phyloP scores from a whole-genome alignment of 768 basidiomycete genomes.

The Solioccasus polychromus region DNA sequence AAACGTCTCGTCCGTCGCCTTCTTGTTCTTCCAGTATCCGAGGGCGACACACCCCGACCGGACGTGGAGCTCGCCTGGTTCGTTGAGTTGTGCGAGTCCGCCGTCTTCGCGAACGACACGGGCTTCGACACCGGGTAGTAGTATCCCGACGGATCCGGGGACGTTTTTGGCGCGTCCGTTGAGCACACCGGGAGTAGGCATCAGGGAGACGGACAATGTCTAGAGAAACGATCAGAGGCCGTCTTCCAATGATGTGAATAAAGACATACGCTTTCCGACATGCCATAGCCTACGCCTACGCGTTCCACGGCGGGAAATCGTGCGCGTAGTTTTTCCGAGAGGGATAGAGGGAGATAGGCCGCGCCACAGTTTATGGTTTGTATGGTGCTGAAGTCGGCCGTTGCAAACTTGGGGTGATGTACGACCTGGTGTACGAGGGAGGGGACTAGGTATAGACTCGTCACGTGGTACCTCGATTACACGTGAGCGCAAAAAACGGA shows the following conservation, averaged over 20 bases:
- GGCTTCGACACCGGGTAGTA: slow-evolving; percentile 63
- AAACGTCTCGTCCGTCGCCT: slow-evolving; percentile 66
- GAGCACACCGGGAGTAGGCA: slow-evolving; percentile 45
- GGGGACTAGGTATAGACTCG: slow-evolving; percentile 51
- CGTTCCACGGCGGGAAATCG: slow-evolving; percentile 35
- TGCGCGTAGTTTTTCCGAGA: slow-evolving; percentile 41
- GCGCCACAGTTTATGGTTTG: slow-evolving; percentile 49
- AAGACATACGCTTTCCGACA: slow-evolving; percentile 61
- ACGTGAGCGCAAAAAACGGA: not conserved
- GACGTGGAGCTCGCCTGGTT: slow-evolving; percentile 67
- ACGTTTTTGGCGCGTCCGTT: slow-evolving; percentile 41
- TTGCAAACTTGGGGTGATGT: slow-evolving; percentile 44
- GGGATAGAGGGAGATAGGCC: slow-evolving; percentile 63
- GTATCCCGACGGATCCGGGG: slow-evolving; percentile 51
- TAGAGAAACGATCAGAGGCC: slow-evolving; percentile 26
- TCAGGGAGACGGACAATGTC: slow-evolving; percentile 53
- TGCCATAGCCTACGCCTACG: slow-evolving; percentile 60
- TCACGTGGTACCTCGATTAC: slow-evolving; percentile 50
- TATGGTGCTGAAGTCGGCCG: slow-evolving; percentile 54
- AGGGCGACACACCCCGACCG: slow-evolving; percentile 52
- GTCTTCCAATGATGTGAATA: not conserved
- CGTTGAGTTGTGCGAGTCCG: slow-evolving; percentile 47
- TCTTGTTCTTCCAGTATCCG: slow-evolving; percentile 73
- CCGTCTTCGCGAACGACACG: slow-evolving; percentile 62
- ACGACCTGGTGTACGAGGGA: slow-evolving; percentile 66